These are phyloP conservation scores for Lasiodiplodia sp. DNA, from an alignment of 2,329 filamentous ascomycete species.

Conservation along the genomic window DNA sequence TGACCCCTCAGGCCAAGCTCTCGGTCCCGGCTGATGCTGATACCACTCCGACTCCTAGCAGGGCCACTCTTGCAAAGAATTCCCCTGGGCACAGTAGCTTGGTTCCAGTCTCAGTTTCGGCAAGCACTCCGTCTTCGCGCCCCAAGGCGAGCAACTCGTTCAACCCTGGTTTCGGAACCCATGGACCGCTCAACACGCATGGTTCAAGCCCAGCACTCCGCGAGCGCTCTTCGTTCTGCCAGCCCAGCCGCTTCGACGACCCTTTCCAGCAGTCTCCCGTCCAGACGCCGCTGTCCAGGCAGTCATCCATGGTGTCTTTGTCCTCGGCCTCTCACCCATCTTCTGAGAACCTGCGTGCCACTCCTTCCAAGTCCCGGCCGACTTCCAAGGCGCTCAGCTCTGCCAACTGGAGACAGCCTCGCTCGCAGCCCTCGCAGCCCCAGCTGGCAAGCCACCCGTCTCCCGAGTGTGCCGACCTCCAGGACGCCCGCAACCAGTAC, in stretches of 20 bases:
- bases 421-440: background rate
- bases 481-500: background rate
- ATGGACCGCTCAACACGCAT: background rate
- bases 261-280: background rate
- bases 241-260: slow-evolving; percentile 2
- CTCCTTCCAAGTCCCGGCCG: background rate
- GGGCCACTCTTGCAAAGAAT: background rate
- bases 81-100: too few species aligned
- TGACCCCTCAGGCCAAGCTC: background rate
- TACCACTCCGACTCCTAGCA: slow-evolving; percentile 4
- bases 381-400: slow-evolving; percentile 5
- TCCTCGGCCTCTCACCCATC: background rate
- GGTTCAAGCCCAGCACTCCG: background rate
- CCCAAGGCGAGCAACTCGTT: background rate
- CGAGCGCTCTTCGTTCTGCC: background rate
- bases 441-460: background rate
- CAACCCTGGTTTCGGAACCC: background rate
- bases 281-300: background rate
- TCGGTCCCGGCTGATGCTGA: background rate
- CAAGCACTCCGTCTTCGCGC: background rate
- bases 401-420: slow-evolving; percentile 2
- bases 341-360: background rate
- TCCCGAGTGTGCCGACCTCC: background rate
- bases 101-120: background rate
- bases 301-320: background rate